Evolutionary conservation across 352 stramenopile species (phyloP).

Genomic region (Pythium phragmiticola): DNA sequence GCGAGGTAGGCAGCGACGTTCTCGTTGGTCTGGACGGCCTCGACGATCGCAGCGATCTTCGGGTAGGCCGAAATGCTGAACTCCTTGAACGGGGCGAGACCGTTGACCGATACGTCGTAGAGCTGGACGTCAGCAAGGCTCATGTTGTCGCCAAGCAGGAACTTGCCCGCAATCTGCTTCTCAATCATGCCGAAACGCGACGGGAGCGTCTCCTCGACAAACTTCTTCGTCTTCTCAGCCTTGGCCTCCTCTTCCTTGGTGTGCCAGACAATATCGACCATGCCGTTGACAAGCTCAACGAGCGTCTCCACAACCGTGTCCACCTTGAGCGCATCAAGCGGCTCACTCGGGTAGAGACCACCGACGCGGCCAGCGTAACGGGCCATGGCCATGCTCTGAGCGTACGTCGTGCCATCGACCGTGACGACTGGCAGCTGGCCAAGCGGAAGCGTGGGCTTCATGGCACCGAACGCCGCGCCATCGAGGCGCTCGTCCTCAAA

Average conservation of each 20-base stretch:
- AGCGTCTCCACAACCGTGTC: constrained; percentile 47
- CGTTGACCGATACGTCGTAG: constrained; percentile 47
- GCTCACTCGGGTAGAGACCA: constrained; percentile 48
- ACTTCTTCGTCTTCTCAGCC: constrained; percentile 41
- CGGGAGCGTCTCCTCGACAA: constrained; percentile 42
- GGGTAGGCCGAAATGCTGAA: constrained; percentile 31
- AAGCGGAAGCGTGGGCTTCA: constrained; percentile 46
- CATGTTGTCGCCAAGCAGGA: constrained; percentile 46
- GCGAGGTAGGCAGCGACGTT: constrained; percentile 32
- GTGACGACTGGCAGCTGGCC: constrained; percentile 51
- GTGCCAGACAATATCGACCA: constrained; percentile 34
- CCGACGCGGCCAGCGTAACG: constrained; percentile 49
- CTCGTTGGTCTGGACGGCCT: constrained; percentile 24
- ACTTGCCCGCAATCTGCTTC: constrained; percentile 43
- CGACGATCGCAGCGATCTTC: constrained; percentile 28
- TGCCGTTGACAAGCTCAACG: constrained; percentile 25
- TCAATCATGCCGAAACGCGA: constrained; percentile 41
- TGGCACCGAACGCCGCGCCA: constrained; percentile 24
- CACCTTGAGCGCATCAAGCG: constrained; percentile 36
- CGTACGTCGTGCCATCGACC: constrained; percentile 43
- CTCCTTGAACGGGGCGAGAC: constrained; percentile 31
- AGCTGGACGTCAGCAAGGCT: constrained; percentile 44
- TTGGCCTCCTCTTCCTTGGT: constrained; percentile 39
- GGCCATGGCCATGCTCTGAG: constrained; percentile 59
- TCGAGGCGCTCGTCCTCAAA: constrained; percentile 54